A percentile compares a stretch with the other conserved stretches of the same genome.
Conservation (phyloP, 1,284 basidiomycete genomes). For the Stereum hirsutum region DNA sequence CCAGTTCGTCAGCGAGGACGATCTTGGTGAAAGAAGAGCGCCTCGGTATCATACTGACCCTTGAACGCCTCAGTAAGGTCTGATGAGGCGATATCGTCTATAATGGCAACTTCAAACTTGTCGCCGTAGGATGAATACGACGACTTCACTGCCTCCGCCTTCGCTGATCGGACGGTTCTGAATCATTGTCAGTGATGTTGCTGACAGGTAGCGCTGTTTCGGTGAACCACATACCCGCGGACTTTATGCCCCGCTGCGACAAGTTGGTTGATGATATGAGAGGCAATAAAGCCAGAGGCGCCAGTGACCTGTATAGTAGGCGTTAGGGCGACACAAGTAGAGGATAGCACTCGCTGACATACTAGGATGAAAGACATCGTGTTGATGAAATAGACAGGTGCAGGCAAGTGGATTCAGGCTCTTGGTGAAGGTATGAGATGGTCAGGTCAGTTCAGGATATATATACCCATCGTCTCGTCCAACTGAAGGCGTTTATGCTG, state of each 20-base stretch:
- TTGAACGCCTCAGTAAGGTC: constrained; percentile 10
- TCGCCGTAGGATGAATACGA: constrained; percentile 1
- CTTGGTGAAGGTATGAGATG: too few relatives aligned
- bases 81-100: constrained; percentile 9
- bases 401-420: too few relatives aligned
- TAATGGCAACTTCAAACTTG: constrained; percentile 5
- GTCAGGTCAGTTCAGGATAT: too few relatives aligned
- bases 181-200: too few relatives aligned
- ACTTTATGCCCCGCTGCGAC: constrained; percentile 3
- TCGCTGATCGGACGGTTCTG: constrained; percentile 3
- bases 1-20: background rate
- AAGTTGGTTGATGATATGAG: constrained; percentile 2
- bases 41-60: constrained; percentile 6
- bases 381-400: background rate
- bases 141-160: background rate
- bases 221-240: background rate
- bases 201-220: background rate
- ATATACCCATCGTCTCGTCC: too few relatives aligned
- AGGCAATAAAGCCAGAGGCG: constrained; percentile 1
- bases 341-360: background rate
- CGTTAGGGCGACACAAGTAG: background rate
- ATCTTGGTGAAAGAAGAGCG: too few relatives aligned
- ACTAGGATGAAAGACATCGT: background rate
- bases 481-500: too few relatives aligned
- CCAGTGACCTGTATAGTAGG: constrained; percentile 1